Base-by-base conservation (phyloP, 345 rosid species). In the Gossypium australe region DNA sequence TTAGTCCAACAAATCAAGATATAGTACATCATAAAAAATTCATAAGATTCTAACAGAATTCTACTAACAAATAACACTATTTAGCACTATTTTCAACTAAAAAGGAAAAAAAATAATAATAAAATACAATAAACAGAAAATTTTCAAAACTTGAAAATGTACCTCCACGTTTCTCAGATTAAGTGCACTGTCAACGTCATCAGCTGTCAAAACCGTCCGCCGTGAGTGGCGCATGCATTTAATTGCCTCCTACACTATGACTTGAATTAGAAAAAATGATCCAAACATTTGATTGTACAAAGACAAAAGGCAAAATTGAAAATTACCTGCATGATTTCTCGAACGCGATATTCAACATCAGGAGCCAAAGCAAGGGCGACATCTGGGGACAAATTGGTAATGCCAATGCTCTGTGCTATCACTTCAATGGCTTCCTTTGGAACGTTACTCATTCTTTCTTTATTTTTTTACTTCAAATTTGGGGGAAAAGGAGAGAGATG, bases 191-290 rank as follows among this genome's bases (percentile, higher is more conserved):
- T 92, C 96, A 17, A 94, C 96, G 70, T 94, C 97, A 16, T 86
- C 87, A 43, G 85, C 80, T 9, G 86, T 86, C 85, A 94, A 74
- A 71, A 79, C 78, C 47, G 86, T 92, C 71, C 98, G 82, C 69
- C 89, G 86, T 5, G 90, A 83, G 81, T 94, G 98, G 69, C 92
- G 97, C 98, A 92, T 94, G 78, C 96, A 92, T 78, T 92, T 94
- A 75, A 94, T 83, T 9, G 98, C 91, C 76, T 92, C 98, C 98
- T 93, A 85, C 55, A 81, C 16, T 7, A 73, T 16, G 52, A 9
- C 66, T 63, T 14, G 27, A 22, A 38, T 51, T 71, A 71, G 48
- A 71, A 56, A 71, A 71, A 56, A 56, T 17, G 7, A 38, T 18
- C 74, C 75, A 48, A 67, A 67, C 34, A 47, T 20, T 69, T 27